These are phyloP conservation scores for Fusarium agapanthi DNA, from an alignment of 2,329 filamentous ascomycete genomes.

Conservation along the genomic window DNA sequence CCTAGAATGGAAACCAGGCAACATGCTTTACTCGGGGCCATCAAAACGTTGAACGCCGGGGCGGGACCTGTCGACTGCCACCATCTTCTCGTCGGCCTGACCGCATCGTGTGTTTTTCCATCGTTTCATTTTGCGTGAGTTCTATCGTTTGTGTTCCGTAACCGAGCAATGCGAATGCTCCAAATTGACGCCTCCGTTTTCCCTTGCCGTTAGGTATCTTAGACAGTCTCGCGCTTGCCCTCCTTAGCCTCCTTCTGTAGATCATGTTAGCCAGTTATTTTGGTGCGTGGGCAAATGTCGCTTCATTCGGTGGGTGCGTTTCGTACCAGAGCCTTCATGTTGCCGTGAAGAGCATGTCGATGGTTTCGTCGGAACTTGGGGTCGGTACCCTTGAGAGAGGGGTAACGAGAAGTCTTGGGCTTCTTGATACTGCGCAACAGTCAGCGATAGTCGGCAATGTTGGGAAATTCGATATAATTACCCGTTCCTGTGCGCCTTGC, in stretches of 20 bases:
- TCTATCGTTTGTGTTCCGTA: conserved; percentile 36
- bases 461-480: conserved; percentile 59
- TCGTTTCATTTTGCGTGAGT: conserved; percentile 39
- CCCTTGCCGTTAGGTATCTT: conserved; percentile 46
- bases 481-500: conserved; percentile 99
- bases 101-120: conserved; percentile 37
- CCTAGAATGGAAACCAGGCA: conserved; percentile 25
- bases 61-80: conserved; percentile 20
- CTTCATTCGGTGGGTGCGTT: conserved; percentile 2
- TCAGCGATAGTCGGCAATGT: conserved; percentile 23
- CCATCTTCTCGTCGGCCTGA: conserved; percentile 31
- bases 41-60: conserved; percentile 29
- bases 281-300: not conserved
- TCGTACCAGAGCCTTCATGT: conserved; percentile 94
- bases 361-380: conserved; percentile 99
- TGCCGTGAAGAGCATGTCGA: conserved; percentile 99
- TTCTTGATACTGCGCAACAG: conserved; percentile 90
- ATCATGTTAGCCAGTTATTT: conserved; percentile 44
- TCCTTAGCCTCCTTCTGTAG: conserved; percentile 95
- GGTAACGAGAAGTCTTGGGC: conserved; percentile 99
- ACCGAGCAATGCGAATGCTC: conserved; percentile 35
- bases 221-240: conserved; percentile 91
- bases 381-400: conserved; percentile 97
- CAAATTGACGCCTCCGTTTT: conserved; percentile 36
- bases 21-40: conserved; percentile 31